A percentile compares a stretch with the other conserved stretches of the same genome.
phyloP scores from a whole-genome alignment of 306 rosid species.

The Inga leiocalycina region DNA sequence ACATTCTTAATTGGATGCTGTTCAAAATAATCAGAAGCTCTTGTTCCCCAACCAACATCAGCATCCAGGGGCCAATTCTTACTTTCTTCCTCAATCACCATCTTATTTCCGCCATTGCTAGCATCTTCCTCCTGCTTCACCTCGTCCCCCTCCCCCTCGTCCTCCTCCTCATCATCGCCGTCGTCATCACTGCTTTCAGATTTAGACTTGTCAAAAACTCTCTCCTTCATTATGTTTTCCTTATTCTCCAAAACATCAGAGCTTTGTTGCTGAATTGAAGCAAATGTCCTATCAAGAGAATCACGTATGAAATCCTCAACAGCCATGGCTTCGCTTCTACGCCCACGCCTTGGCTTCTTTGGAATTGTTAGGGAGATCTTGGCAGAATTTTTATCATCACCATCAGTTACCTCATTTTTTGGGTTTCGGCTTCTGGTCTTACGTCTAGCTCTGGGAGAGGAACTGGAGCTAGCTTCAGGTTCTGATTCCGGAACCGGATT shows the following conservation, averaged over 20 bases:
- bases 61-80: slow-evolving; percentile 86
- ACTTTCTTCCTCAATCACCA: slow-evolving; percentile 85
- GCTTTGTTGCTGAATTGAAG: slow-evolving; percentile 60
- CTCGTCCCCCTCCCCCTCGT: slow-evolving; percentile 27
- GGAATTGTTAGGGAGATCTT: slow-evolving; percentile 52
- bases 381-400: slow-evolving; percentile 27
- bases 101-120: slow-evolving; percentile 31
- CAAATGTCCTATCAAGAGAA: slow-evolving; percentile 64
- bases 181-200: slow-evolving; percentile 23
- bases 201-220: slow-evolving; percentile 23
- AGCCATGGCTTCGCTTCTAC: slow-evolving; percentile 77
- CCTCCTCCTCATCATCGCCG: slow-evolving; percentile 28
- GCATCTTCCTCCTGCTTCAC: slow-evolving; percentile 25
- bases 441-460: slow-evolving; percentile 34
- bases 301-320: slow-evolving; percentile 70
- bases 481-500: slow-evolving; percentile 48
- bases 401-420: slow-evolving; percentile 28
- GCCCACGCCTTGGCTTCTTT: slow-evolving; percentile 78
- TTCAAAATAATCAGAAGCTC: slow-evolving; percentile 93
- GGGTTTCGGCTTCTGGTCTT: slow-evolving; percentile 29
- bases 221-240: slow-evolving; percentile 58
- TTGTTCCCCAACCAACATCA: slow-evolving; percentile 92
- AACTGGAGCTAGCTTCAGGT: slow-evolving; percentile 37
- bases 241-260: slow-evolving; percentile 49
- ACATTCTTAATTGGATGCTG: slow-evolving; percentile 79